Evolutionary conservation across 2,329 filamentous ascomycete species (phyloP).

Genomic region (Neonectria coccinea): DNA sequence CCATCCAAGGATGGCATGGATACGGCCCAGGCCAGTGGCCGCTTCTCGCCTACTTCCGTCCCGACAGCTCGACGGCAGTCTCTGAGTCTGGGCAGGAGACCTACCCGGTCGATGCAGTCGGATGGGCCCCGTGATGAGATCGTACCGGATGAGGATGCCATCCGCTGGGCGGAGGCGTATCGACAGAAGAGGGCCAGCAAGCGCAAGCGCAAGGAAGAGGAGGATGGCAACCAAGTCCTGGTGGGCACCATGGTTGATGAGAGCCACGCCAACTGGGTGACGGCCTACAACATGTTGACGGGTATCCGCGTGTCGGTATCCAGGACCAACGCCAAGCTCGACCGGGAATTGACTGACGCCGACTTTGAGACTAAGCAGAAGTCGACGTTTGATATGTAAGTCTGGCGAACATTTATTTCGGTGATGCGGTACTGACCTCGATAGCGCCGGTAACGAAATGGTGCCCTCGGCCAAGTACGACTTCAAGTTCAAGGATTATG

Average conservation of each 20-base stretch:
- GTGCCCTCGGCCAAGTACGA: slow-evolving; percentile 99
- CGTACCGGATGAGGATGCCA: slow-evolving; percentile 87
- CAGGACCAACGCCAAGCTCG: slow-evolving; percentile 95
- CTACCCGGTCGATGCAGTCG: slow-evolving; percentile 86
- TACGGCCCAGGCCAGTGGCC: slow-evolving; percentile 75
- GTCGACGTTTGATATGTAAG: slow-evolving; percentile 98
- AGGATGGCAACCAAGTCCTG: slow-evolving; percentile 93
- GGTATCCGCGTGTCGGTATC: slow-evolving; percentile 98
- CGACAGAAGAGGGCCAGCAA: slow-evolving; percentile 92
- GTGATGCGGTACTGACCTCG: slow-evolving; percentile 28
- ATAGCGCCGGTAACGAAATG: slow-evolving; percentile 93
- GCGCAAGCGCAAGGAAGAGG: slow-evolving; percentile 82
- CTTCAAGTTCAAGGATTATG: slow-evolving; percentile 99
- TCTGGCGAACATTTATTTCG: slow-evolving; percentile 36
- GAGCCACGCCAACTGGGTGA: slow-evolving; percentile 96
- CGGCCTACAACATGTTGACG: slow-evolving; percentile 99
- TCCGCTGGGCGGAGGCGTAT: slow-evolving; percentile 92
- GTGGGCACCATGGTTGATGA: slow-evolving; percentile 98
- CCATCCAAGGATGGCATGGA: slow-evolving; percentile 80
- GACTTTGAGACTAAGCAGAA: slow-evolving; percentile 97
- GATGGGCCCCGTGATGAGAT: slow-evolving; percentile 87
- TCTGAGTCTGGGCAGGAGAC: slow-evolving; percentile 82
- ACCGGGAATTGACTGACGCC: slow-evolving; percentile 86
- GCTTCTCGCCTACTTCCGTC: slow-evolving; percentile 77
- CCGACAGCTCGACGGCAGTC: slow-evolving; percentile 79